These are phyloP conservation scores for Bruguiera gymnorhiza DNA, from an alignment of 345 rosid species.

Conservation along the genomic window DNA sequence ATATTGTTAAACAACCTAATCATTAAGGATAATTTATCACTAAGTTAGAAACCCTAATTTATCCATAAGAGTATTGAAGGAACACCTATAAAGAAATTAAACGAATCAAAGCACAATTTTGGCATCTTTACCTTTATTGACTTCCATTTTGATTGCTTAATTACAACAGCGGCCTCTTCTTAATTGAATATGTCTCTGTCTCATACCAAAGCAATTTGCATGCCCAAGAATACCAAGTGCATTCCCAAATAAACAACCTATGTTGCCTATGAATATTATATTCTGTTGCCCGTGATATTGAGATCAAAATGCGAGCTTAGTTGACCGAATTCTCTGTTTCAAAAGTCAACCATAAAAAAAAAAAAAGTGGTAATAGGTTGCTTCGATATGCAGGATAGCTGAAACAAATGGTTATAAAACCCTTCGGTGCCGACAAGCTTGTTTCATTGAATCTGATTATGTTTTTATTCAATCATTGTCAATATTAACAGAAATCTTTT, in stretches of 20 bases:
- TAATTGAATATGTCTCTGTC: neutral
- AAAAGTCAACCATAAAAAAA: constrained; percentile 29
- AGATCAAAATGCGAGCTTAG: neutral
- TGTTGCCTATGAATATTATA: neutral
- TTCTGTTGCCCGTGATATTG: neutral
- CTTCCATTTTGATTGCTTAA: too few relatives aligned
- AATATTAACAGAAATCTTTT: constrained; percentile 1
- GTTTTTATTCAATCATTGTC: constrained; percentile 13
- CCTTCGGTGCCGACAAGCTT: neutral
- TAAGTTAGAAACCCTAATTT: too few relatives aligned
- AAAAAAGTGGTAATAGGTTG: constrained; percentile 10
- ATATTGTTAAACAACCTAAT: constrained; percentile 12
- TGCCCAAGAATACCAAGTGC: neutral
- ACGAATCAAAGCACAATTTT: neutral
- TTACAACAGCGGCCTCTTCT: neutral
- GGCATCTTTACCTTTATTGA: too few relatives aligned
- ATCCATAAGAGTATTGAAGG: neutral
- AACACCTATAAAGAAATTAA: neutral
- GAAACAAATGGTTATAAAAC: neutral
- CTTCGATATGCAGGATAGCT: constrained; percentile 8
- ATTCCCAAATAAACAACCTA: neutral
- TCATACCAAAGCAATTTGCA: constrained; percentile 7
- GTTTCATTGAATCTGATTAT: constrained; percentile 24
- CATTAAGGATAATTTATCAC: neutral
- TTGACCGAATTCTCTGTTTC: constrained; percentile 14